These are phyloP conservation scores for Diaporthe amygdali DNA, from an alignment of 2,329 filamentous ascomycete genomes.

Conservation along the genomic window DNA sequence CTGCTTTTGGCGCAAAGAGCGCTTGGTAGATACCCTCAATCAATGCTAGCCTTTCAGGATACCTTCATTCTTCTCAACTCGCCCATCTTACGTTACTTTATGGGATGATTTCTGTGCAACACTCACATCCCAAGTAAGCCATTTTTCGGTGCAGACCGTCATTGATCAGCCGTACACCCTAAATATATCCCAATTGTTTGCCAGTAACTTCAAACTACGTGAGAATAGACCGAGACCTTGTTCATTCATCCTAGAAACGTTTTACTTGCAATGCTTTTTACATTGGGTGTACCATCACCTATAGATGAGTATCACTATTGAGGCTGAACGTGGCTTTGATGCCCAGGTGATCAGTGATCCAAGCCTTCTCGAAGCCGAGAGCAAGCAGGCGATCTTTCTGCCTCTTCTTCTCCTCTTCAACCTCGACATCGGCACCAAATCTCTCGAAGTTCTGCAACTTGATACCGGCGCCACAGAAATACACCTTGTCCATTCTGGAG, in stretches of 20 bases:
- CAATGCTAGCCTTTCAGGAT: neutral
- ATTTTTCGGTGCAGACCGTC: too few species aligned
- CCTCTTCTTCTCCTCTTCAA: neutral
- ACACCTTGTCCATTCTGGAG: conserved; percentile 64
- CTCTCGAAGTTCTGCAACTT: conserved; percentile 44
- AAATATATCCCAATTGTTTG: too few species aligned
- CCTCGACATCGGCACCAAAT: conserved; percentile 49
- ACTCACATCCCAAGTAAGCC: too few species aligned
- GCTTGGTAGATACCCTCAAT: neutral
- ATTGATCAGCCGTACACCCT: too few species aligned
- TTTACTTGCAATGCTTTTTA: too few species aligned
- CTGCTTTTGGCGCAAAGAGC: neutral
- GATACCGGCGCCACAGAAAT: neutral
- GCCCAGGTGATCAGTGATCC: conserved; percentile 58
- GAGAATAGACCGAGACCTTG: too few species aligned
- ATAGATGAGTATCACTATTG: neutral
- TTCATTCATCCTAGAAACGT: too few species aligned
- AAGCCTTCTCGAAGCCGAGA: conserved; percentile 43
- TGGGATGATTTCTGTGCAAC: too few species aligned
- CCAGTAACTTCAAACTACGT: too few species aligned
- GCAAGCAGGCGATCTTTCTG: conserved; percentile 24
- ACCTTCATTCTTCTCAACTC: neutral
- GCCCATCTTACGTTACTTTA: neutral
- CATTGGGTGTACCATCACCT: too few species aligned
- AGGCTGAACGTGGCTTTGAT: conserved; percentile 37